Conservation (phyloP, 768 basidiomycete genomes). For the Austroboletus festivus region DNA sequence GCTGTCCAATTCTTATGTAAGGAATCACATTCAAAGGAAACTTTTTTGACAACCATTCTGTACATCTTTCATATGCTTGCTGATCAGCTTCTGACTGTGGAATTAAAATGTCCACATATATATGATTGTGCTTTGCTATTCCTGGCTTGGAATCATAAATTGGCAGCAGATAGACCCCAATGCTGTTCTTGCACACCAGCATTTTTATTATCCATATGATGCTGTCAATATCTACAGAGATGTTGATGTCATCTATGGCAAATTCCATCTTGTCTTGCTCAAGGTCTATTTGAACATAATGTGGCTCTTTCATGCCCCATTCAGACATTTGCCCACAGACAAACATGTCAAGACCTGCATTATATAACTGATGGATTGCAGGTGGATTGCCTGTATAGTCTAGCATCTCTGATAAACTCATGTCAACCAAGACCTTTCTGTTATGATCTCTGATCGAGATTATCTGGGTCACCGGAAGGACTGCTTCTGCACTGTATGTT, state of each 20-base stretch:
- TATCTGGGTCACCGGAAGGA: too few relatives aligned
- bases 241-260: neutral
- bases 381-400: neutral
- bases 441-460: too few relatives aligned
- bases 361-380: neutral
- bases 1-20: constrained; percentile 2
- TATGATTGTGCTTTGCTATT: constrained; percentile 15
- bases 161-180: neutral
- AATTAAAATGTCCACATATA: constrained; percentile 9
- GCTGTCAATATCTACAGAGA: constrained; percentile 6
- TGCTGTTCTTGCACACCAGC: neutral
- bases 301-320: neutral
- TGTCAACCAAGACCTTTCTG: too few relatives aligned
- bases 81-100: constrained; percentile 7
- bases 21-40: constrained; percentile 7
- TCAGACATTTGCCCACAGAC: neutral
- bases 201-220: constrained; percentile 1
- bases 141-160: neutral
- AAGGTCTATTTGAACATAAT: neutral
- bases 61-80: neutral
- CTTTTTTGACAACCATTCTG: constrained; percentile 8
- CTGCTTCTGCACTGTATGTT: too few relatives aligned
- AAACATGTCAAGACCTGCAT: neutral
- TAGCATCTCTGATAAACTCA: neutral
- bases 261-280: neutral